Base-by-base conservation (phyloP, 1,139 yeast genomes). In the Kurtzmaniella quercitrusa region DNA sequence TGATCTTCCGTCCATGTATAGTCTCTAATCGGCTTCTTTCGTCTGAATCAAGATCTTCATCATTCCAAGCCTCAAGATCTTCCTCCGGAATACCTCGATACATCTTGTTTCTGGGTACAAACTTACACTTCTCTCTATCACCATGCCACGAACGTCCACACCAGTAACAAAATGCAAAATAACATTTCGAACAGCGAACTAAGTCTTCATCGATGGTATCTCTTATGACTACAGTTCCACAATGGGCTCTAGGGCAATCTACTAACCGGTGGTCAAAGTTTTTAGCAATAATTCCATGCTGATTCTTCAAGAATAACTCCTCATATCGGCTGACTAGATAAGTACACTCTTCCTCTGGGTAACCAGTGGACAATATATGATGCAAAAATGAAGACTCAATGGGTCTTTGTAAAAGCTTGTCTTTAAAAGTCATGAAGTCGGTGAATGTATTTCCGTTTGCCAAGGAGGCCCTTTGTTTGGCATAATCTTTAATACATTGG, bases 101-200 rank as follows among this genome's bases (percentile, higher is more conserved):
- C 37, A 48, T 43, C 1, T 55, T 59, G 18, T 60, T 50, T 3
- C 49, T 59, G 18, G 65, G 45, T 36, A 58, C 59, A 37, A 54
- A 59, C 14, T 70, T 67, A 54, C 86, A 81, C 21, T 59, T 53
- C 43, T 75, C 73, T 45, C 66, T 72, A 16, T 73, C 62, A 2
- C 87, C 86, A 59, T 83, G 91, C 83, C 86, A 82, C 2, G 86
- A 78, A 49, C 77, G 81, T 12, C 70, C 60, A 57, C 90, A 83
- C 31, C 69, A 70, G 48, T 70, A 68, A 55, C 90, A 83, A 53
- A 81, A 83, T 2, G 85, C 83, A 53, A 75, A 70, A 12, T 64
- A 59, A 56, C 89, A 83, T 9, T 57, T 51, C 0, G 70, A 63
- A 51, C 91, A 83, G 15, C 75, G 67, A 8, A 81, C 71, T 48